Base-by-base conservation (phyloP, 202 grass and related monocot species). In the Schoenoplectus tabernaemontani region DNA sequence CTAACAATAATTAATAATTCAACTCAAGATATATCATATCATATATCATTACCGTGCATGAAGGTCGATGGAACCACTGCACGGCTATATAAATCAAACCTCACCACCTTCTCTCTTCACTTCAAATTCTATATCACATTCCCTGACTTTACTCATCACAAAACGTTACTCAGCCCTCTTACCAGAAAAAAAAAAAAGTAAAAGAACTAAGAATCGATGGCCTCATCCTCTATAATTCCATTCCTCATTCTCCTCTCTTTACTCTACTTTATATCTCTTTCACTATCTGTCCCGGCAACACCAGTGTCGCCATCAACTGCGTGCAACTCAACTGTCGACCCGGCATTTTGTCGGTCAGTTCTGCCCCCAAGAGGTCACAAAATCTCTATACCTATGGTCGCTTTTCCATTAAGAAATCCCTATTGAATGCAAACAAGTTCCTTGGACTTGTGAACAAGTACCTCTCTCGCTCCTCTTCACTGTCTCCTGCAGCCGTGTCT, bases 371-470 rank as follows among this genome's bases (percentile, higher is more conserved):
- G 86, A 66, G 87, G 79, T 88, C 87, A 1, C 63, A 38, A 65
- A 92, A 88, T 76, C 92, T 96, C 79, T 96, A 96, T 81, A 78
- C 74, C 22, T 96, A 96, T 43, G 89, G 92, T 41, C 83, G 89
- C 3, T 96, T 96, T 81, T 96, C 92, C 86, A 82, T 85, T 0
- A 84, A 84, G 41, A 92, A 51, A 72, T 96, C 92, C 4, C 78
- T 96, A 7, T 22, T 76, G 22, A 90, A 92, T 75, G 92, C 92
- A 82, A 84, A 88, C 73, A 85, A 53, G 81, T 96, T 96, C 64
- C 92, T 96, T 9, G 77, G 28, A 34, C 89, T 96, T 32, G 79
- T 96, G 50, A 85, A 92, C 68, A 87, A 84, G 32, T 96, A 92
- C 70, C 87, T 96, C 68, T 32, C 87, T 67, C 84, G 84, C 9